These are phyloP conservation scores for Aspergillus sp. DNA, from an alignment of 2,329 filamentous ascomycete species.

Conservation along the genomic window DNA sequence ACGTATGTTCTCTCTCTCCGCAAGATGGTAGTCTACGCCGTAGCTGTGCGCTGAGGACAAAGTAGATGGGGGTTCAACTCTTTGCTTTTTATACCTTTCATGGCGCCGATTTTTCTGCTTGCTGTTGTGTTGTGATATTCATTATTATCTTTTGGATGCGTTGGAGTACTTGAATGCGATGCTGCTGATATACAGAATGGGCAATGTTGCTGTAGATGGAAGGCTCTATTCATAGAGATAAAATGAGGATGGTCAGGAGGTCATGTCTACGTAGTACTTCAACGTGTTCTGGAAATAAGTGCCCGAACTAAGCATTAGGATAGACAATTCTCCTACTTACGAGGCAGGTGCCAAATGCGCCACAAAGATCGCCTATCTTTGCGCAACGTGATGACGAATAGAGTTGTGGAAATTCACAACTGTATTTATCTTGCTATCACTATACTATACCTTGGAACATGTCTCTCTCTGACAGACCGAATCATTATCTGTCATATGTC, in stretches of 20 bases:
- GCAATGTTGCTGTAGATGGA: not conserved
- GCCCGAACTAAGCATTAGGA: not conserved
- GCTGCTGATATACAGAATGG: not conserved
- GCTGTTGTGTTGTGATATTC: too few species aligned
- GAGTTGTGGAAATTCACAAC: not conserved
- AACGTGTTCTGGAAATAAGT: not conserved
- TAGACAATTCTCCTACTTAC: not conserved
- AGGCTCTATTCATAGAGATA: not conserved
- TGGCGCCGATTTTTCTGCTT: too few species aligned
- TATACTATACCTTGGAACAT: not conserved
- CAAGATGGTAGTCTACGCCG: too few species aligned
- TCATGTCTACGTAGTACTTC: not conserved
- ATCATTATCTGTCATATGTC: not conserved
- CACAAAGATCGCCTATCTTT: not conserved
- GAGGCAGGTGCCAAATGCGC: not conserved
- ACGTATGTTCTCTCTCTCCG: not conserved
- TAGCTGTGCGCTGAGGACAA: too few species aligned
- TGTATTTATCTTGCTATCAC: not conserved
- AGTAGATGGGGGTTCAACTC: too few species aligned
- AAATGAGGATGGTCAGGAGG: not conserved
- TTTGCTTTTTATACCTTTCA: too few species aligned
- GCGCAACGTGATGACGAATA: not conserved
- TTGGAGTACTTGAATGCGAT: too few species aligned
- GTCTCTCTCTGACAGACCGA: not conserved
- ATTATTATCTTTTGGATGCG: too few species aligned